Conservation (phyloP, 75 land plant species). For the Chamaecyparis obtusa region DNA sequence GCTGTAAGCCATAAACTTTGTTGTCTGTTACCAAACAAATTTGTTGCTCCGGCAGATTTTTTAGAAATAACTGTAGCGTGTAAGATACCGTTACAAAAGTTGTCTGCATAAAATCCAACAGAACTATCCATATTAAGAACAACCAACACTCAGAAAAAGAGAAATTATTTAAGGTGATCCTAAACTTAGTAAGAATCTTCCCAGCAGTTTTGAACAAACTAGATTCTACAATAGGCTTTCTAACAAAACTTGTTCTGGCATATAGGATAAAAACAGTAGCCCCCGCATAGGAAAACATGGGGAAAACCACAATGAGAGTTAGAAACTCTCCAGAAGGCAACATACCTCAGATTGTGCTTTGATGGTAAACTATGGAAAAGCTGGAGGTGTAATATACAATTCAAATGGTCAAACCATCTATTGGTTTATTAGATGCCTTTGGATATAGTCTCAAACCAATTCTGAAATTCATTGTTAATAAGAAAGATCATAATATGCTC, state of each 20-base stretch:
- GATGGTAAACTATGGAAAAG: neutral
- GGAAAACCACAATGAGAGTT: neutral
- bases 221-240: neutral
- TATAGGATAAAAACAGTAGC: neutral
- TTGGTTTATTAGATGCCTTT: neutral
- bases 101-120: neutral
- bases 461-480: neutral
- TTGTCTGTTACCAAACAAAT: neutral
- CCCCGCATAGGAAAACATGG: neutral
- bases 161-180: neutral
- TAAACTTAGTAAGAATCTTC: neutral
- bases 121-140: neutral
- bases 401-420: neutral
- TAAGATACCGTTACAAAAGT: constrained; percentile 1
- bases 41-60: neutral
- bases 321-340: neutral
- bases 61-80: neutral
- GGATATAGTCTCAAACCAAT: neutral
- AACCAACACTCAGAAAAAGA: neutral
- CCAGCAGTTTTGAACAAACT: neutral
- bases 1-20: neutral
- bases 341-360: neutral
- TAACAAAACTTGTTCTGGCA: neutral
- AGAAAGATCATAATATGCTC: neutral
- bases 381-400: neutral